A percentile compares a stretch with the other conserved stretches of the same genome.
phyloP scores from a whole-genome alignment of 768 basidiomycete species.

The Termitomyces sp. region DNA sequence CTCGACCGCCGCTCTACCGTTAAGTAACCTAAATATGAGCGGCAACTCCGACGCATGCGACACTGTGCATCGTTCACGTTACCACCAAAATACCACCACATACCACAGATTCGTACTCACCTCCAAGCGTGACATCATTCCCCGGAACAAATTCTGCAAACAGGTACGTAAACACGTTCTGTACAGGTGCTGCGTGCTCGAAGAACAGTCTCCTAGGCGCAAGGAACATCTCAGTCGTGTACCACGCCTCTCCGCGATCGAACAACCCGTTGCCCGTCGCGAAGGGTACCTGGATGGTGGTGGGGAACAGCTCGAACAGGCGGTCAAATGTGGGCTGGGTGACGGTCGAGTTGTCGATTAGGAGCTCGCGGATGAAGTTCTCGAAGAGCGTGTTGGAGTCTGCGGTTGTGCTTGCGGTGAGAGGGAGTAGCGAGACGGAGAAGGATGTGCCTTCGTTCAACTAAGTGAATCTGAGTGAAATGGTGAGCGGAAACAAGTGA shows the following conservation, averaged over 20 bases:
- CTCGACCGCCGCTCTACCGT: constrained; percentile 36
- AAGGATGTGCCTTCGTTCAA: constrained; percentile 35
- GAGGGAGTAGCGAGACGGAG: constrained; percentile 46
- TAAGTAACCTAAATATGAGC: constrained; percentile 49
- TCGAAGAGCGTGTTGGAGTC: constrained; percentile 45
- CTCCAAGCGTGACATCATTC: constrained; percentile 44
- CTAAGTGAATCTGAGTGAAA: constrained; percentile 32
- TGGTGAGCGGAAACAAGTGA: constrained; percentile 28
- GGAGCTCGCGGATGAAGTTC: constrained; percentile 42
- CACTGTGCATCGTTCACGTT: constrained; percentile 29
- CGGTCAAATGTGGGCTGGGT: constrained; percentile 37
- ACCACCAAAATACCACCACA: not conserved
- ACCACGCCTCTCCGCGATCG: constrained; percentile 56
- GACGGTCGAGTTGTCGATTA: constrained; percentile 52
- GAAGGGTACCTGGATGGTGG: constrained; percentile 42
- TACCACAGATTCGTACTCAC: constrained; percentile 23
- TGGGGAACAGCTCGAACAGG: constrained; percentile 41
- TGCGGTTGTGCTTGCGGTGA: constrained; percentile 39
- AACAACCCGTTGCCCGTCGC: constrained; percentile 60
- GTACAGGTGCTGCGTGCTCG: constrained; percentile 42
- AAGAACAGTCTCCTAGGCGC: constrained; percentile 50
- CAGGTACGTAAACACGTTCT: constrained; percentile 52
- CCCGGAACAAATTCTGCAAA: constrained; percentile 61
- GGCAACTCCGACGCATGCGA: constrained; percentile 48
- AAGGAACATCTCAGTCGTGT: constrained; percentile 57